These are phyloP conservation scores for Flaveria bidentis DNA, from an alignment of 129 eudicot species.

Conservation along the genomic window DNA sequence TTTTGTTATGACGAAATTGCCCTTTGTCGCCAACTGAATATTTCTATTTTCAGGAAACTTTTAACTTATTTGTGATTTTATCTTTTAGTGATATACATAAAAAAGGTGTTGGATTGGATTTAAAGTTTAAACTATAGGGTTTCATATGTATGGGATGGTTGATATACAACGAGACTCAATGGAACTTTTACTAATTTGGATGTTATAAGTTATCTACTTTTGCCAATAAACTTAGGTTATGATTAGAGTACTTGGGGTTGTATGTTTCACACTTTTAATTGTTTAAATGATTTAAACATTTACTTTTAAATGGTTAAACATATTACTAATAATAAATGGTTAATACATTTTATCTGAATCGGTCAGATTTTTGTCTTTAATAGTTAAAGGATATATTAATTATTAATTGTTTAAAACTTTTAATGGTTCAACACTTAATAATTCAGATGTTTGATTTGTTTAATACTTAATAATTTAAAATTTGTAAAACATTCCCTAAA, in stretches of 20 bases:
- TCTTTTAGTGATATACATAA: neutral
- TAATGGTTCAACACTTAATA: no score
- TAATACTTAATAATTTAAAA: no score
- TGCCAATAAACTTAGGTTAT: slow-evolving; percentile 7
- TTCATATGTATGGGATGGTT: slow-evolving; percentile 40
- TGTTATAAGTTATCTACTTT: slow-evolving; percentile 10
- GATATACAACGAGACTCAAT: slow-evolving; percentile 29
- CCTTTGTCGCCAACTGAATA: slow-evolving; percentile 34
- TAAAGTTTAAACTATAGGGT: slow-evolving; percentile 27
- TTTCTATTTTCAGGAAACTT: slow-evolving; percentile 23
- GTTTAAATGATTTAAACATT: no score
- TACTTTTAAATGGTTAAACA: no score
- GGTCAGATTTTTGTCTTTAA: no score
- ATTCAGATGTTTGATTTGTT: no score
- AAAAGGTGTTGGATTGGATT: slow-evolving; percentile 16
- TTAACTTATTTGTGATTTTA: neutral
- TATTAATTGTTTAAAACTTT: no score
- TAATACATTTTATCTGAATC: no score
- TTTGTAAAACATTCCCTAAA: no score
- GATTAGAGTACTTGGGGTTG: neutral
- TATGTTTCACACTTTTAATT: no score
- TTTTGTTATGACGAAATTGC: slow-evolving; percentile 32
- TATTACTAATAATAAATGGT: no score
- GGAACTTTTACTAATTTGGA: slow-evolving; percentile 16
- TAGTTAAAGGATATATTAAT: no score